phyloP scores from a whole-genome alignment of 345 rosid species.

The Theobroma cacao region DNA sequence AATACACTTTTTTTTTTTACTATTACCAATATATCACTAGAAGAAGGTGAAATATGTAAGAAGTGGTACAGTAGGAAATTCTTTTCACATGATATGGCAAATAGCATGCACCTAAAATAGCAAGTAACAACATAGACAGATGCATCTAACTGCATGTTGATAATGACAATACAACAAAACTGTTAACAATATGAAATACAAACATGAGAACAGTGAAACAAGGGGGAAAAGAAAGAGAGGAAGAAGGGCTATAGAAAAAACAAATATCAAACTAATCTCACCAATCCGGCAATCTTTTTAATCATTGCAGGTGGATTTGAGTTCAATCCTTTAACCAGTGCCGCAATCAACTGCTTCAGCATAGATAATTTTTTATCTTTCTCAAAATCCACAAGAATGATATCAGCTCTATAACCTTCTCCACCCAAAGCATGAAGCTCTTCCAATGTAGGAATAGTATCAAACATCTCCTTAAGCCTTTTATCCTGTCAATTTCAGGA shows the following conservation, averaged over 20 bases:
- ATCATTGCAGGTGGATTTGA: slow-evolving; percentile 86
- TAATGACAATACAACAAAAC: neutral
- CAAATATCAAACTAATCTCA: slow-evolving; percentile 33
- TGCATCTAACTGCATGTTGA: neutral
- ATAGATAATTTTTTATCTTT: slow-evolving; percentile 87
- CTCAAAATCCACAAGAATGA: slow-evolving; percentile 76
- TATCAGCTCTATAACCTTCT: slow-evolving; percentile 72
- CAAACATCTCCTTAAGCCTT: slow-evolving; percentile 73
- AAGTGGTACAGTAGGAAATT: neutral
- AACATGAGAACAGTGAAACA: neutral
- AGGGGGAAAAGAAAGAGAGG: neutral
- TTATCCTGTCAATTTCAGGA: slow-evolving; percentile 74
- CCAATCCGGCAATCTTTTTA: slow-evolving; percentile 95
- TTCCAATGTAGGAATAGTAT: slow-evolving; percentile 71
- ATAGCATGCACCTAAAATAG: neutral
- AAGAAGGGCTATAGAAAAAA: slow-evolving; percentile 5
- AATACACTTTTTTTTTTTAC: neutral
- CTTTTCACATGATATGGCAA: neutral
- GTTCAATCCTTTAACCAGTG: slow-evolving; percentile 79
- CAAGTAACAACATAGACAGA: neutral
- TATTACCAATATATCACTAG: neutral
- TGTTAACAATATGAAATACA: neutral
- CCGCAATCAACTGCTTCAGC: slow-evolving; percentile 75
- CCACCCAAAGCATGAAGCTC: slow-evolving; percentile 81
- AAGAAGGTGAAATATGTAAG: neutral